phyloP scores from a whole-genome alignment of 345 rosid species.

The Melaleuca quinquenervia region DNA sequence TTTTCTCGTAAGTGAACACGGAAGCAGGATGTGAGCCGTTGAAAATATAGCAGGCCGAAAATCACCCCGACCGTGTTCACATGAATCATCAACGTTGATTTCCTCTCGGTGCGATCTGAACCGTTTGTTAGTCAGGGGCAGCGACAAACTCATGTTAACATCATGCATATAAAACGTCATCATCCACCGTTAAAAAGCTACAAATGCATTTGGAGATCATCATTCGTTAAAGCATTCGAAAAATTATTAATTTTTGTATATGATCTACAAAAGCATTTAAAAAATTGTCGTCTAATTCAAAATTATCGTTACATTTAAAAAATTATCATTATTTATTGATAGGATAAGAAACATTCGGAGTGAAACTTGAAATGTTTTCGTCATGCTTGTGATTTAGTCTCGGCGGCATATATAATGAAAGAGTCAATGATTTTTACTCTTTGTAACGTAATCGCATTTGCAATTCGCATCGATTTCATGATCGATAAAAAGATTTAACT shows the following conservation, averaged over 20 bases:
- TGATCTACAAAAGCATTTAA: neutral
- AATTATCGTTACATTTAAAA: neutral
- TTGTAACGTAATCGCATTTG: fast-evolving
- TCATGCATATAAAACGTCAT: neutral
- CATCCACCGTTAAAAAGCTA: neutral
- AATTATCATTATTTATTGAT: neutral
- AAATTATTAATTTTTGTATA: no score
- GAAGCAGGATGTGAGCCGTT: neutral
- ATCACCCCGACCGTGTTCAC: neutral
- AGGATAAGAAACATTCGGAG: no score
- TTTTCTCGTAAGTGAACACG: neutral
- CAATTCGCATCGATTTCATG: neutral
- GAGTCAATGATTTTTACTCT: neutral
- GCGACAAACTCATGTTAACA: neutral
- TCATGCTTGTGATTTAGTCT: fast-evolving
- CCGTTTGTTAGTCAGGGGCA: neutral
- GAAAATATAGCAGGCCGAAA: neutral
- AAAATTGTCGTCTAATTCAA: fast-evolving
- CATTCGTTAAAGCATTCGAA: neutral
- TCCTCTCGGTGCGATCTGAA: neutral
- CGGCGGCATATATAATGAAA: neutral
- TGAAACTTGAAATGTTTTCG: neutral
- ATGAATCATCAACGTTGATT: neutral
- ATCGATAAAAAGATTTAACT: no score
- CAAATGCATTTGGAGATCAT: neutral